Conservation (phyloP, 2,329 filamentous ascomycete genomes). For the Fusarium subtropicale region DNA sequence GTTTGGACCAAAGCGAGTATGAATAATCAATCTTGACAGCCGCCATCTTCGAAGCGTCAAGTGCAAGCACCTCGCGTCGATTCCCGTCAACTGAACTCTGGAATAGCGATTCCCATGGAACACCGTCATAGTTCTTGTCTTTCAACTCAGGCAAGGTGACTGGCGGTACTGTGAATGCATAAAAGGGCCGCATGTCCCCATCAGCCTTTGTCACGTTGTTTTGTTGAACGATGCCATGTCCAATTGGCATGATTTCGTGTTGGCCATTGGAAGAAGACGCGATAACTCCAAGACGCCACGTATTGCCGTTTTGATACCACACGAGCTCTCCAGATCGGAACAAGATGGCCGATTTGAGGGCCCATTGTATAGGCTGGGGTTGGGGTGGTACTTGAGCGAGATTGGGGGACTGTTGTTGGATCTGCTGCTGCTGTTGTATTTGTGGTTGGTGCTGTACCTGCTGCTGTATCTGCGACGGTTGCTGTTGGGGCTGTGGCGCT, state of each 20-base stretch:
- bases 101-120: constrained; percentile 58
- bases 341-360: constrained; percentile 52
- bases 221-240: constrained; percentile 54
- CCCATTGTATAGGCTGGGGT: constrained; percentile 47
- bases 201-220: constrained; percentile 55
- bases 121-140: constrained; percentile 55
- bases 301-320: constrained; percentile 61
- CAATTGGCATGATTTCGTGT: constrained; percentile 57
- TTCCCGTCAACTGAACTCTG: constrained; percentile 50
- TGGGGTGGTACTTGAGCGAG: constrained; percentile 38
- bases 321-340: constrained; percentile 63
- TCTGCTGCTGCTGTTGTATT: constrained; percentile 31
- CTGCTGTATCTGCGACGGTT: constrained; percentile 28
- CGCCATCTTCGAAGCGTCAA: constrained; percentile 65
- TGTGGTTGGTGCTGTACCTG: constrained; percentile 27
- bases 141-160: constrained; percentile 55
- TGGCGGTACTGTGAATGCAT: constrained; percentile 63
- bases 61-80: constrained; percentile 56
- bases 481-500: constrained; percentile 23
- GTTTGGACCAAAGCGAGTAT: constrained; percentile 61
- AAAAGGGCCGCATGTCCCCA: constrained; percentile 61
- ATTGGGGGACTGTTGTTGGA: constrained; percentile 39
- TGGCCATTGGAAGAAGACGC: constrained; percentile 47
- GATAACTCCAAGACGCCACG: constrained; percentile 63
- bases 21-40: constrained; percentile 62